Percentiles rank a stretch among this genome's conserved stretches.
Conservation (phyloP, 2,329 filamentous ascomycete species). For the Curvularia verruculosa region DNA sequence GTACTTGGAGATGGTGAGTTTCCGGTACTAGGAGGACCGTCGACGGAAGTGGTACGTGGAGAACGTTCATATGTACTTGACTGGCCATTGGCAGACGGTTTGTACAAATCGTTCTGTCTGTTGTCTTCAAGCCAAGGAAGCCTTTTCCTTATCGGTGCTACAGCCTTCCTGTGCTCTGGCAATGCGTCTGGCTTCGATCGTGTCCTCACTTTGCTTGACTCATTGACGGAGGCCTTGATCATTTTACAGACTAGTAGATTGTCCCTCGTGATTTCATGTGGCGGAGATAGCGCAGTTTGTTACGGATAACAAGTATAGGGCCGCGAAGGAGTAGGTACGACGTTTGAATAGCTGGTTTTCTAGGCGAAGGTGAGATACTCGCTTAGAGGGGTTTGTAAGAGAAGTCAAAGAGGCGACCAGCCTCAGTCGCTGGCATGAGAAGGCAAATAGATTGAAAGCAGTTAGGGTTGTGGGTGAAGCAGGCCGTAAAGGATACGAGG, state of each 20-base stretch:
- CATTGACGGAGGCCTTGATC: conserved; percentile 2
- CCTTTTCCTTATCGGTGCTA: conserved; percentile 22
- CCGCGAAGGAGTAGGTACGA: neutral
- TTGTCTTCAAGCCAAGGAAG: conserved; percentile 44
- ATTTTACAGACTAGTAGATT: neutral
- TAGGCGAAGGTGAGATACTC: neutral
- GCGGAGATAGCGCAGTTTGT: neutral
- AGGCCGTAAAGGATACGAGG: conserved; percentile 14
- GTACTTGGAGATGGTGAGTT: conserved; percentile 14
- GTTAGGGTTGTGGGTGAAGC: conserved; percentile 15
- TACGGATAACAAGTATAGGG: neutral
- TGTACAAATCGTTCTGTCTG: conserved; percentile 9
- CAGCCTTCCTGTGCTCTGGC: conserved; percentile 16
- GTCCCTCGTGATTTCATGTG: neutral
- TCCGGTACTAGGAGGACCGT: conserved; percentile 8
- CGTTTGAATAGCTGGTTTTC: neutral
- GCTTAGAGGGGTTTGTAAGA: neutral
- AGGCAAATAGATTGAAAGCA: conserved; percentile 1
- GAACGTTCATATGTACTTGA: conserved; percentile 2
- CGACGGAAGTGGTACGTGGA: conserved; percentile 6
- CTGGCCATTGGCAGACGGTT: conserved; percentile 3
- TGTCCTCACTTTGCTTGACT: neutral
- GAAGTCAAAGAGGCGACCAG: conserved; percentile 18
- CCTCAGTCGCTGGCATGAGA: conserved; percentile 11
- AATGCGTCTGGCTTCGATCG: neutral